A percentile compares a stretch with the other conserved stretches of the same genome.
These are phyloP conservation scores for Penicillium robsamsonii DNA, from an alignment of 495 filamentous ascomycete species.

Conservation along the genomic window DNA sequence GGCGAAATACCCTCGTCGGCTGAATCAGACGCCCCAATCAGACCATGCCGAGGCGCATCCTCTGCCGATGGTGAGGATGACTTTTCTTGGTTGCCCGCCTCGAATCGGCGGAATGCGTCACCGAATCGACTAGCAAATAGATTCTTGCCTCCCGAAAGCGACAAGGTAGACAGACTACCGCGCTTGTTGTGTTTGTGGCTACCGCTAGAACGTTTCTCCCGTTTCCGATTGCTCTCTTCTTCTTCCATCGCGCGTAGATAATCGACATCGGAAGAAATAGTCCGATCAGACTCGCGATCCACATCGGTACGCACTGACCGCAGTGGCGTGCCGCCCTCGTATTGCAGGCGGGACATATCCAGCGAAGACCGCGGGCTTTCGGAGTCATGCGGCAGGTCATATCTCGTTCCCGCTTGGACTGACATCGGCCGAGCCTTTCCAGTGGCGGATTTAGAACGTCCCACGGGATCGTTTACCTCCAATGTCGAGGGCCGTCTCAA, in stretches of 20 bases:
- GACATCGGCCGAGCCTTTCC: constrained; percentile 66
- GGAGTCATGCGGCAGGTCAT: constrained; percentile 68
- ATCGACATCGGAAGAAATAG: constrained; percentile 82
- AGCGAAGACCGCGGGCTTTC: constrained; percentile 48
- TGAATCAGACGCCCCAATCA: constrained; percentile 64
- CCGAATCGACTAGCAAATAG: constrained; percentile 88
- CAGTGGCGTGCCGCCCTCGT: constrained; percentile 40
- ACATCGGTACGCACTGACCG: constrained; percentile 38
- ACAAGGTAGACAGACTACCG: constrained; percentile 74
- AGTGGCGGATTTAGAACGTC: constrained; percentile 63
- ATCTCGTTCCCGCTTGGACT: constrained; percentile 73
- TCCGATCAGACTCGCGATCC: constrained; percentile 37
- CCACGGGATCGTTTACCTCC: constrained; percentile 56
- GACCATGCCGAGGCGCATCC: constrained; percentile 47
- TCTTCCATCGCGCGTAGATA: constrained; percentile 81
- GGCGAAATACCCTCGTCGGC: constrained; percentile 17
- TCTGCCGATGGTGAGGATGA: constrained; percentile 53
- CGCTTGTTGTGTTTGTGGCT: constrained; percentile 74
- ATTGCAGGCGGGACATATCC: constrained; percentile 36
- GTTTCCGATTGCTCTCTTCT: constrained; percentile 61
- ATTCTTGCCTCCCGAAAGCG: constrained; percentile 75
- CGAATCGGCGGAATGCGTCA: constrained; percentile 92
- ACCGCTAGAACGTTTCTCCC: constrained; percentile 64
- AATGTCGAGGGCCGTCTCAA: constrained; percentile 58
- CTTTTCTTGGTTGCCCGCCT: constrained; percentile 57